Conservation (phyloP, 306 rosid genomes). For the Lupinus albus region DNA sequence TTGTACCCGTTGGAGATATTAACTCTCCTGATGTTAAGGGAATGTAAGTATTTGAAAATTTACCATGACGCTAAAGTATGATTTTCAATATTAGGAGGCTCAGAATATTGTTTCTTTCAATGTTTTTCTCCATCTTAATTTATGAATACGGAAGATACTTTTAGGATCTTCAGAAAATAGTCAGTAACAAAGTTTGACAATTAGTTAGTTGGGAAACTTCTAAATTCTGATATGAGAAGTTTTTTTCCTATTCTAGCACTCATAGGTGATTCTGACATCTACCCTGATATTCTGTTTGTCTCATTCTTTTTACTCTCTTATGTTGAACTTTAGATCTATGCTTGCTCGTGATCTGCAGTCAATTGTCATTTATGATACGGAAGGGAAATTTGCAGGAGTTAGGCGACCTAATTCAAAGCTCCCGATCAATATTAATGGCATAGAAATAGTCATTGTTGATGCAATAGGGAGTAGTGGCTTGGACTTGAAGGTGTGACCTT, state of each 20-base stretch:
- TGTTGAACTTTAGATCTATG: slow-evolving; percentile 75
- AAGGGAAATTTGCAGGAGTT: slow-evolving; percentile 90
- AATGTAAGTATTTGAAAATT: slow-evolving; percentile 60
- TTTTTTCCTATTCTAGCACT: too few species aligned
- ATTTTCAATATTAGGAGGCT: slow-evolving; percentile 20
- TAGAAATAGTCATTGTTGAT: slow-evolving; percentile 71
- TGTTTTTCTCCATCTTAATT: slow-evolving; percentile 2
- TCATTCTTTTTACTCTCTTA: slow-evolving; percentile 27
- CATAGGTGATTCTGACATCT: slow-evolving; percentile 1
- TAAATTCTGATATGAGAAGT: too few species aligned
- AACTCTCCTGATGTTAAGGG: slow-evolving; percentile 81
- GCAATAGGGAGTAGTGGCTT: slow-evolving; percentile 96
- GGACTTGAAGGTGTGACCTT: slow-evolving; percentile 75
- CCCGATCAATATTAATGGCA: slow-evolving; percentile 78
- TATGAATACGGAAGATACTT: slow-evolving; percentile 11
- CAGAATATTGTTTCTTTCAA: neutral
- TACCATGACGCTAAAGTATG: neutral
- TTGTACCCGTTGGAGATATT: slow-evolving; percentile 80
- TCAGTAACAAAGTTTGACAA: neutral
- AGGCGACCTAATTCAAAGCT: slow-evolving; percentile 85
- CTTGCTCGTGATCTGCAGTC: slow-evolving; percentile 96
- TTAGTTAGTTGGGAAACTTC: too few species aligned
- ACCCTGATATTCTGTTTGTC: neutral
- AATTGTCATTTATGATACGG: slow-evolving; percentile 76
- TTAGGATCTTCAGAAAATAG: neutral